These are phyloP conservation scores for Lichtheimia ramosa DNA, from an alignment of 371 early-diverging fungal genomes.

Conservation along the genomic window DNA sequence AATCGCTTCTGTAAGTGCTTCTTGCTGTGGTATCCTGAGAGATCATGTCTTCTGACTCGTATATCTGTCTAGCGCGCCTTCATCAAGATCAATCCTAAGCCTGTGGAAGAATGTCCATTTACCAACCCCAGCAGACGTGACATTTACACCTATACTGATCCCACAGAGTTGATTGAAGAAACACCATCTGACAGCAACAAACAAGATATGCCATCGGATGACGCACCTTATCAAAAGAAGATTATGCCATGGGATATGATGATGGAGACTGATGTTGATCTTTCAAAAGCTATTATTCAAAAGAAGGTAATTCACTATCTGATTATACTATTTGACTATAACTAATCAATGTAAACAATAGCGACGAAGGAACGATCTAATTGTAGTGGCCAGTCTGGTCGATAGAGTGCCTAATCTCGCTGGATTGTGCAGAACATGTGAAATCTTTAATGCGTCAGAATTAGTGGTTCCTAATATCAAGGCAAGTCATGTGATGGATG, in stretches of 20 bases:
- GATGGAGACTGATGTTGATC: constrained; percentile 47
- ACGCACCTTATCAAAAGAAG: constrained; percentile 57
- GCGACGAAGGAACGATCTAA: constrained; percentile 54
- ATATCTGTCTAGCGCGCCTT: constrained; percentile 30
- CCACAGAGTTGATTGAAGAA: constrained; percentile 26
- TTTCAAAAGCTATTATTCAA: constrained; percentile 38
- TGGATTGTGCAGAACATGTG: constrained; percentile 62
- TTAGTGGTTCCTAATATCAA: constrained; percentile 45
- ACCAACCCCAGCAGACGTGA: constrained; percentile 23
- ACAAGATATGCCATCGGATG: constrained; percentile 10
- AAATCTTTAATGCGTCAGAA: constrained; percentile 64
- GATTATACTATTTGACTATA: too few relatives aligned
- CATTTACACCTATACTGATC: constrained; percentile 30
- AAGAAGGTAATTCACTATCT: constrained; percentile 16
- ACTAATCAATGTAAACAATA: constrained; percentile 5
- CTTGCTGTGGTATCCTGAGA: neutral
- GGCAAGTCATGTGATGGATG: constrained; percentile 14
- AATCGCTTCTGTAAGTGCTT: constrained; percentile 49
- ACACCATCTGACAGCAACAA: neutral
- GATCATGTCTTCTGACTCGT: neutral
- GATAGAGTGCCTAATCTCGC: constrained; percentile 66
- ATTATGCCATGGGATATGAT: constrained; percentile 70
- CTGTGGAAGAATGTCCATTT: constrained; percentile 31
- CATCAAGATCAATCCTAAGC: constrained; percentile 26
- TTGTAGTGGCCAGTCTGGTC: constrained; percentile 63